Conservation (phyloP, 2,329 filamentous ascomycete species). For the Cladosporium oxysporum region DNA sequence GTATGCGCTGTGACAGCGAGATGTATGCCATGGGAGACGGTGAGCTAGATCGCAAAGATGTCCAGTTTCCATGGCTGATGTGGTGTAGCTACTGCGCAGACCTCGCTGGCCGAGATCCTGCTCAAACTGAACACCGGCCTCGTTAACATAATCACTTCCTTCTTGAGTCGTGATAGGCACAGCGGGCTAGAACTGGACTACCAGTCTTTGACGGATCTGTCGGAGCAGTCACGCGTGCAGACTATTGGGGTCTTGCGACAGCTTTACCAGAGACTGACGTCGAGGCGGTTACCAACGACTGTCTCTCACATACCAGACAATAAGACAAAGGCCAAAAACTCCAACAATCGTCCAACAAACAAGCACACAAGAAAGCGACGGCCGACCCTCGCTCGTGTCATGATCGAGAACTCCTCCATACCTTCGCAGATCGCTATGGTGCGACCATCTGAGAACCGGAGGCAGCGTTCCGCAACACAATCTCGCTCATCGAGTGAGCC, state of each 20-base stretch:
- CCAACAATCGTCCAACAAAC: background rate
- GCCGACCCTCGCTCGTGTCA: conserved; percentile 32
- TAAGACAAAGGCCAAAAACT: background rate
- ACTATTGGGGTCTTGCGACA: conserved; percentile 45
- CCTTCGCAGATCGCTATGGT: conserved; percentile 34
- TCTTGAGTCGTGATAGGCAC: conserved; percentile 42
- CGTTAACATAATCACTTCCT: conserved; percentile 48
- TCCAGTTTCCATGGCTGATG: background rate
- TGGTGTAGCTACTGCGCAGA: conserved; percentile 45
- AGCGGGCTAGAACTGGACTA: conserved; percentile 42
- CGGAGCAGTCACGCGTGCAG: conserved; percentile 48
- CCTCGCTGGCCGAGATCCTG: conserved; percentile 48
- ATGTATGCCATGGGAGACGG: conserved; percentile 48
- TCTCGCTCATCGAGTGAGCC: background rate
- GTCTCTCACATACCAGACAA: background rate
- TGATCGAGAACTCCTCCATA: conserved; percentile 34
- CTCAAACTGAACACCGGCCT: conserved; percentile 51
- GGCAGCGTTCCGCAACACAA: conserved; percentile 15
- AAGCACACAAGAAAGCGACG: conserved; percentile 25
- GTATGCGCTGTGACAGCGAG: conserved; percentile 41
- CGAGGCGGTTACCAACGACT: background rate
- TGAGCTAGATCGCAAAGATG: conserved; percentile 31
- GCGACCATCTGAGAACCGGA: conserved; percentile 23
- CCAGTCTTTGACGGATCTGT: conserved; percentile 46
- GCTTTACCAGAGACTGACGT: conserved; percentile 35